Evolutionary conservation across 768 basidiomycete species (phyloP).

Genomic region (Brasilioporus rufonigricans): DNA sequence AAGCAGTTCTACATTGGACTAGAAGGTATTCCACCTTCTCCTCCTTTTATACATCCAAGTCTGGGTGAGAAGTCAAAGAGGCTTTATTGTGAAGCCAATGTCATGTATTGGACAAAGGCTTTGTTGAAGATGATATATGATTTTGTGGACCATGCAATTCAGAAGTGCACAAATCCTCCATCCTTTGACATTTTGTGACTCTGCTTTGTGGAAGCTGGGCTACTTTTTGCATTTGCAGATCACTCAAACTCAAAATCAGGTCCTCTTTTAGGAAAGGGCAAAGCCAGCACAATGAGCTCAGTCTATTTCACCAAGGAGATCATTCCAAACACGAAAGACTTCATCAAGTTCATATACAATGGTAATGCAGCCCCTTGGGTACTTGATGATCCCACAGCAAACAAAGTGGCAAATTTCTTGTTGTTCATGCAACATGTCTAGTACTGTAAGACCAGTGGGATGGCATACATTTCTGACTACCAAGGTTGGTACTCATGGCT

Average conservation of each 20-base stretch:
- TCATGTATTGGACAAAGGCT: background rate
- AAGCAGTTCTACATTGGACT: too few relatives aligned
- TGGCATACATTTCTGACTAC: background rate
- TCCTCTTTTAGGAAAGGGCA: too few relatives aligned
- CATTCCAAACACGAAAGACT: background rate
- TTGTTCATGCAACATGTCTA: too few relatives aligned
- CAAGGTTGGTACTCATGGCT: too few relatives aligned
- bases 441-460: too few relatives aligned
- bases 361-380: background rate
- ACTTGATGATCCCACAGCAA: background rate
- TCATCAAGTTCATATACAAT: background rate
- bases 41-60: background rate
- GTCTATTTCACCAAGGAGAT: background rate
- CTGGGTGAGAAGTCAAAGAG: background rate
- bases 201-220: background rate
- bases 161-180: background rate
- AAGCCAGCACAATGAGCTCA: background rate
- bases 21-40: too few relatives aligned
- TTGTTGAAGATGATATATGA: background rate
- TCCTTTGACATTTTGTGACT: background rate
- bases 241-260: background rate
- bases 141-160: background rate
- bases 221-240: background rate
- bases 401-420: too few relatives aligned
- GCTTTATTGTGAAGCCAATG: background rate